A percentile compares a stretch with the other conserved stretches of the same genome.
Evolutionary conservation across 2,329 filamentous ascomycete species (phyloP).

Genomic region (Alternaria sp.): DNA sequence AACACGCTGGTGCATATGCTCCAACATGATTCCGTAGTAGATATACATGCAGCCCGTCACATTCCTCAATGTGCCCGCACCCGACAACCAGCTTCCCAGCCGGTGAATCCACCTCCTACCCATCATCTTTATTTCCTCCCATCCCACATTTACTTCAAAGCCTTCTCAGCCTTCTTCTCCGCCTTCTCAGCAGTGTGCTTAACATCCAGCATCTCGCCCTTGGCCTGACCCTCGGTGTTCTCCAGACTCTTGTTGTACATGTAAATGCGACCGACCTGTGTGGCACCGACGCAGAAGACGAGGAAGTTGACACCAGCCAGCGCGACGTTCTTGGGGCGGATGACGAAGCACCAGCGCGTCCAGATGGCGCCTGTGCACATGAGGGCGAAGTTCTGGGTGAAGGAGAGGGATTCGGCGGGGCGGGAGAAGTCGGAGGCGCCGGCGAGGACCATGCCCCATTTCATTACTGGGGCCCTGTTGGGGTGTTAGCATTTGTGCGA

Average conservation of each 20-base stretch:
- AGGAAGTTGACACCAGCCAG: constrained; percentile 98
- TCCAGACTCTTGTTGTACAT: constrained; percentile 69
- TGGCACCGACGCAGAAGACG: constrained; percentile 83
- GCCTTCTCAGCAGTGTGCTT: constrained; percentile 40
- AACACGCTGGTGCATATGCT: neutral
- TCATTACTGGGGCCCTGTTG: constrained; percentile 90
- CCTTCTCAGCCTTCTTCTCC: constrained; percentile 28
- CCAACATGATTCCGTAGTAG: neutral
- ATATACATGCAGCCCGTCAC: neutral
- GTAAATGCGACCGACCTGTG: constrained; percentile 81
- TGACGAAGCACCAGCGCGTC: constrained; percentile 98
- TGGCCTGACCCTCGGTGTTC: constrained; percentile 49
- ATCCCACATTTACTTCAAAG: neutral
- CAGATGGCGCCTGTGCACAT: constrained; percentile 93
- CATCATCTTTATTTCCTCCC: neutral
- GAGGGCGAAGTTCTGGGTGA: constrained; percentile 90
- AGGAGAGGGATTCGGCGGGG: constrained; percentile 88
- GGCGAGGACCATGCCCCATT: constrained; percentile 88
- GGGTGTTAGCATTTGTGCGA: neutral
- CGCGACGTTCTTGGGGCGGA: constrained; percentile 89
- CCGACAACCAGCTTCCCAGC: neutral
- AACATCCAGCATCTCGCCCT: constrained; percentile 42
- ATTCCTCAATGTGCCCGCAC: neutral
- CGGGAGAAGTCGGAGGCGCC: constrained; percentile 91
- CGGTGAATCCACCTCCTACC: neutral